Base-by-base conservation (phyloP, 2,329 filamentous ascomycete species). In the Aaosphaeria arxii region DNA sequence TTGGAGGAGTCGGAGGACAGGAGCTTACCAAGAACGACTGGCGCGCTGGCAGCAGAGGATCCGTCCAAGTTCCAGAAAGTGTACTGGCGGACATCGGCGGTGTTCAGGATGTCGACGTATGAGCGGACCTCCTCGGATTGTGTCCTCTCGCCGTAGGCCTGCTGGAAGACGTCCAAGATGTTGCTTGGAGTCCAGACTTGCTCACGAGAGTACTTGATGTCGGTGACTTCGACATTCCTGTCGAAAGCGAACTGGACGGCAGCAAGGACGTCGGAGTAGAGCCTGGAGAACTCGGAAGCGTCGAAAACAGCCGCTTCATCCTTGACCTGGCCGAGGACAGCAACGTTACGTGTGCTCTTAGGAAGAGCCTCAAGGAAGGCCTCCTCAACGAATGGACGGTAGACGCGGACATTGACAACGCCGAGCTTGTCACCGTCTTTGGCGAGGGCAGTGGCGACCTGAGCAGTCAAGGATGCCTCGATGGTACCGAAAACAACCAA, bases 341-440 rank as follows among this genome's bases (percentile, higher is more conserved):
- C 86, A 55, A 99, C 80, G 53, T 81, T 87, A 72, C 83, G 84
- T 42, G 86, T 82, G 33, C 88, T 88, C 57, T 83, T 77, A 32
- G 94, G 91, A 30, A 99, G 81, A 7, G 83, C 82, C 57, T 87
- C 84, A 54, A 97, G 77, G 79, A 99, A 97, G 44, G 89, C 88
- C 68, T 96, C 91, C 74, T 99, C 94, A 31, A 94, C 84, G 64
- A 99, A 97, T 11, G 94, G 94, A 40, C 92, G 85, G 78, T 97
- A 99, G 47, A 99, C 81, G 55, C 94, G 88, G 42, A 97, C 92
- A 61, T 89, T 92, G 71, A 99, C 79, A 36, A 92, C 87, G 61
- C 94, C 94, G 52, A 96, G 82, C 74, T 86, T 89, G 65, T 82
- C 81, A 55, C 87, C 91, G 54, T 86, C 81, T 54, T 82, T 80